Evolutionary conservation across 305 asterid genomes (phyloP), one percentile per base, ranked within the genome.

Genomic region (Fraxinus greggii): DNA sequence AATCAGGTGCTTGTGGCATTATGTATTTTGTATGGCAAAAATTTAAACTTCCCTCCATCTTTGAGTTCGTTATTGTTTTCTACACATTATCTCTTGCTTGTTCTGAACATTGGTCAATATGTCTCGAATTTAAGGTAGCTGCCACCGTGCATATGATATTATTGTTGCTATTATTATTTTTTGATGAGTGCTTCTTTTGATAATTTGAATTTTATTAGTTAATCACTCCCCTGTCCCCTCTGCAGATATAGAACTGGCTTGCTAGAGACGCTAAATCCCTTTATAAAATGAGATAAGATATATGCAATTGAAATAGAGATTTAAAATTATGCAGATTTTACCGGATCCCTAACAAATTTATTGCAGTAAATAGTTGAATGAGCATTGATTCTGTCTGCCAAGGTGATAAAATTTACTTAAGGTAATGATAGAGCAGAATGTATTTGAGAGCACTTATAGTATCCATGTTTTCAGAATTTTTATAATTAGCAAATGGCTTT

Each of bases 1-100:
- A 23, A 84, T 86, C 90, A 93, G 99, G 99, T 95, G 38, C 48
- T 36, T 65, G 7, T 19, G 17, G 12, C 19, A 74, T 70, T 54
- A 42, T 59, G 7, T 81, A n/a, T 28, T 33, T 35, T 48, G 28
- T 12, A 40, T 21, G 63, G 23, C 12, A 7, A 36, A 38, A 63
- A 33, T 51, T 59, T 63, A 33, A 35, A 3, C 56, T 72, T 56
- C n/a, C 5, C 31, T 26, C 21, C 1, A 10, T 48, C 13, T 45
- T 54, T 69, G 23, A 75, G 28, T 75, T 42, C 36, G 4, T 10
- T 13, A 6, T 45, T 65, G 21, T 38, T 76, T 13, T 9, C 21
- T 32, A 33, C 21, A 59, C 17, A 17, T 5, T 21, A 59, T 21
- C 7, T 76, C 38, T 26, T 65, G 21, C 78, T 8, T 76, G 69